phyloP scores from a whole-genome alignment of 179 eudicot species.

The Beta corolliflora region DNA sequence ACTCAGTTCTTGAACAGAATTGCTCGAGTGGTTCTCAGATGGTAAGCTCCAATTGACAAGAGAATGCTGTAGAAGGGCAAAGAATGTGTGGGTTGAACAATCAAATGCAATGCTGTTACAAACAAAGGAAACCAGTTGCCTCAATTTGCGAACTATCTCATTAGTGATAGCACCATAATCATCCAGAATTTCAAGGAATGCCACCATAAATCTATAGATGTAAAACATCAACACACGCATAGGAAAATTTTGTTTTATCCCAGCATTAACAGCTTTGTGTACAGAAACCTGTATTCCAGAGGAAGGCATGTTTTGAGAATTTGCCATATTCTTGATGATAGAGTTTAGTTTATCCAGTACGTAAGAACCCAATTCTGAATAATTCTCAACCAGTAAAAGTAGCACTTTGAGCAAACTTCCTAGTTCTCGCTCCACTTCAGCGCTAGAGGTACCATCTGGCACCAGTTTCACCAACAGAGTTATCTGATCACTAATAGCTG shows the following conservation, averaged over 20 bases:
- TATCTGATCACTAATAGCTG: conserved; percentile 48
- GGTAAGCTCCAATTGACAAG: conserved; percentile 26
- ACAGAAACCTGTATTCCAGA: conserved; percentile 26
- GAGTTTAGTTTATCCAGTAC: conserved; percentile 47
- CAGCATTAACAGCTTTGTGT: conserved; percentile 33
- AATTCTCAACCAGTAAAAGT: conserved; percentile 40
- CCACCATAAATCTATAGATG: conserved; percentile 42
- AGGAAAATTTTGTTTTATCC: conserved; percentile 28
- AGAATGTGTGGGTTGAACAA: conserved; percentile 45
- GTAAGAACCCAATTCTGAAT: conserved; percentile 43
- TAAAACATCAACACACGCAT: conserved; percentile 39
- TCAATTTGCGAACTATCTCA: conserved; percentile 37
- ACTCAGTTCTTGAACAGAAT: conserved; percentile 16
- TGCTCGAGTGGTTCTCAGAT: conserved; percentile 23
- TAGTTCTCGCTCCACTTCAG: conserved; percentile 45
- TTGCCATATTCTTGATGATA: conserved; percentile 38
- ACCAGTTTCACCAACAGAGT: conserved; percentile 36
- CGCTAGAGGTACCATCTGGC: conserved; percentile 28
- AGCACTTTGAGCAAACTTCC: conserved; percentile 50
- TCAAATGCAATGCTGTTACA: conserved; percentile 47
- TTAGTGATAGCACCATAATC: conserved; percentile 32
- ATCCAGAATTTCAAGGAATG: conserved; percentile 49
- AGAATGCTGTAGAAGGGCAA: conserved; percentile 52
- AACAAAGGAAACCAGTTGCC: conserved; percentile 45
- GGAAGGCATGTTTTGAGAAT: conserved; percentile 27